These are phyloP conservation scores for Arthrobotrys entomopaga DNA, from an alignment of 2,329 filamentous ascomycete genomes.

Conservation along the genomic window DNA sequence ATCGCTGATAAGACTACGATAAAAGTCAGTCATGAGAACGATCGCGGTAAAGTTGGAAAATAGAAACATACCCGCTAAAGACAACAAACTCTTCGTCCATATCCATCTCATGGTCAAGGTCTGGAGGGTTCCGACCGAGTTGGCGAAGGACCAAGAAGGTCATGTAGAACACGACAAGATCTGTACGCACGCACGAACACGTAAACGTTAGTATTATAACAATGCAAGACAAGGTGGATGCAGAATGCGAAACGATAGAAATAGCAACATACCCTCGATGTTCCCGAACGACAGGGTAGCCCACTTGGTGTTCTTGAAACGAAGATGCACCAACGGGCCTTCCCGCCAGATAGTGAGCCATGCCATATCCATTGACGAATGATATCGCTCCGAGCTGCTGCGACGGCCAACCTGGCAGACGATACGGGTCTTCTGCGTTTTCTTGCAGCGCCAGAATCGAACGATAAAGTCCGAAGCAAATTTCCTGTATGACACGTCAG, in stretches of 20 bases:
- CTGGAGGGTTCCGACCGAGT: slow-evolving; percentile 56
- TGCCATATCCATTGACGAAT: slow-evolving; percentile 58
- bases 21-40: slow-evolving; percentile 6
- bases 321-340: slow-evolving; percentile 58
- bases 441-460: slow-evolving; percentile 58
- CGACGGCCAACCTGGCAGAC: slow-evolving; percentile 58
- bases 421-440: slow-evolving; percentile 57
- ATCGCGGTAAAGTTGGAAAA: not conserved
- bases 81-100: slow-evolving; percentile 58
- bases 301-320: slow-evolving; percentile 58
- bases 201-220: slow-evolving; percentile 40
- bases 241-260: slow-evolving; percentile 13
- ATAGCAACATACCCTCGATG: slow-evolving; percentile 57
- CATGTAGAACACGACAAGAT: slow-evolving; percentile 59
- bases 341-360: slow-evolving; percentile 58
- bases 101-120: slow-evolving; percentile 58
- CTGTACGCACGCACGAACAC: slow-evolving; percentile 54
- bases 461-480: slow-evolving; percentile 59
- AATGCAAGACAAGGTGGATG: slow-evolving; percentile 6
- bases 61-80: slow-evolving; percentile 57
- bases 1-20: slow-evolving; percentile 56
- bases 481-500: slow-evolving; percentile 56
- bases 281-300: slow-evolving; percentile 58
- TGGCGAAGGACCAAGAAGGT: slow-evolving; percentile 59
- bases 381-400: slow-evolving; percentile 56